A percentile compares a stretch with the other conserved stretches of the same genome.
Conservation (phyloP, 164 flowering plant genomes). For the Stephania yunnanensis region DNA sequence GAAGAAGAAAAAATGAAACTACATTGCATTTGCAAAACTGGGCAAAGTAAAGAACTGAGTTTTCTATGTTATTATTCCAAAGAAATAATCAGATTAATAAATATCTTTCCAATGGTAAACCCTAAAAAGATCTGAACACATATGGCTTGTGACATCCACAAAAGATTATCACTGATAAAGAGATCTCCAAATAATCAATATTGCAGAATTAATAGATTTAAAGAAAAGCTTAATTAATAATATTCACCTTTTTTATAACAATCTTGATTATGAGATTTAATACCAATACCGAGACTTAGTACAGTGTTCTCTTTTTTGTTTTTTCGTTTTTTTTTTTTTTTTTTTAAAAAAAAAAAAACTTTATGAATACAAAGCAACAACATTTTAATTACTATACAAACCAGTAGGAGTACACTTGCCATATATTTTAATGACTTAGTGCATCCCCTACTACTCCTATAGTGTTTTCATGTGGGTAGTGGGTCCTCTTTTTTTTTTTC, state of each 20-base stretch:
- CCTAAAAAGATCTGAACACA: too few relatives aligned
- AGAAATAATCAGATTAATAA: too few relatives aligned
- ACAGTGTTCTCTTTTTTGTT: background rate
- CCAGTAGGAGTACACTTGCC: background rate
- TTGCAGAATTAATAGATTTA: background rate
- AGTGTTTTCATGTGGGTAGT: background rate
- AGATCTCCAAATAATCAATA: background rate
- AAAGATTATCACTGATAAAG: background rate
- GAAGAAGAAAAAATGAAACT: too few relatives aligned
- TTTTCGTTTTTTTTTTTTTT: background rate
- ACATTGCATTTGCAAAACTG: too few relatives aligned
- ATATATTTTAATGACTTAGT: background rate
- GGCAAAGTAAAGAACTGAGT: too few relatives aligned
- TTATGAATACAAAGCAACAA: background rate
- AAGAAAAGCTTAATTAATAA: too few relatives aligned
- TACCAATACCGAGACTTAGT: background rate
- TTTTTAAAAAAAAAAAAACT: too few relatives aligned
- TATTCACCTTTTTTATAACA: too few relatives aligned
- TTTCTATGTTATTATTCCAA: too few relatives aligned
- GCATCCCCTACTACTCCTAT: background rate
- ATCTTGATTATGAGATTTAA: too few relatives aligned
- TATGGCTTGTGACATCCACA: background rate
- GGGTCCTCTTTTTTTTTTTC: background rate
- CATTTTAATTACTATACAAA: background rate
- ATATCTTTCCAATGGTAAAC: too few relatives aligned